Percentiles rank a stretch among this genome's conserved stretches.
These are phyloP conservation scores for Aspergillus alliaceus DNA, from an alignment of 2,329 filamentous ascomycete genomes.

Conservation along the genomic window DNA sequence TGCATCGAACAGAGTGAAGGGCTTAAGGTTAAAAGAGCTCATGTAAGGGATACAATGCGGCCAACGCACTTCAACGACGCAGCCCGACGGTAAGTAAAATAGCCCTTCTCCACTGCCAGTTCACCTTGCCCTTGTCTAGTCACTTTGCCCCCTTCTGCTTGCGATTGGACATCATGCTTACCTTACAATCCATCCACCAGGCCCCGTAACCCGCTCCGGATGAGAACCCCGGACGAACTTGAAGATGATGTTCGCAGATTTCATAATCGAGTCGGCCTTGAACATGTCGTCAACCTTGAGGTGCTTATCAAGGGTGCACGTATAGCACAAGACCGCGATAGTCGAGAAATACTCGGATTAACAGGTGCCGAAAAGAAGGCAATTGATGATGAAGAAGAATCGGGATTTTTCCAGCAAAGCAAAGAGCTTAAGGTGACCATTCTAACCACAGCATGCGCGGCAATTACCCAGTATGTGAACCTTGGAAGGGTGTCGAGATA, in stretches of 20 bases:
- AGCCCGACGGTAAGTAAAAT: not conserved
- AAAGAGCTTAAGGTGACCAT: conserved; percentile 21
- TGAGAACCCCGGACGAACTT: conserved; percentile 5
- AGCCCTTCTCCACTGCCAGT: too few species aligned
- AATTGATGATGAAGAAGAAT: not conserved
- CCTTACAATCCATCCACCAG: not conserved
- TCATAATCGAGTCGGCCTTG: not conserved
- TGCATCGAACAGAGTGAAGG: not conserved
- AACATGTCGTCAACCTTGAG: conserved; percentile 7
- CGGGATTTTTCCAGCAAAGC: conserved; percentile 11
- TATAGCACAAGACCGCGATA: conserved; percentile 4
- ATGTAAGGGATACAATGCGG: not conserved
- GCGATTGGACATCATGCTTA: not conserved
- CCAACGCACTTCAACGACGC: not conserved
- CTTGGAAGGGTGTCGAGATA: not conserved
- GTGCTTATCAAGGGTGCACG: conserved; percentile 10
- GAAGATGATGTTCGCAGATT: conserved; percentile 8
- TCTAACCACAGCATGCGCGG: conserved; percentile 23
- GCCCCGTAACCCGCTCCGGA: conserved; percentile 2
- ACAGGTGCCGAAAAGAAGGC: conserved; percentile 1
- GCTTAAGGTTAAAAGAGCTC: not conserved
- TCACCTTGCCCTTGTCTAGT: too few species aligned
- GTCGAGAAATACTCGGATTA: not conserved
- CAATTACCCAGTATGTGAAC: conserved; percentile 22
- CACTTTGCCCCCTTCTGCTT: not conserved